Conservation (phyloP, 495 filamentous ascomycete genomes). For the Aspergillus sclerotiicarbonarius region DNA sequence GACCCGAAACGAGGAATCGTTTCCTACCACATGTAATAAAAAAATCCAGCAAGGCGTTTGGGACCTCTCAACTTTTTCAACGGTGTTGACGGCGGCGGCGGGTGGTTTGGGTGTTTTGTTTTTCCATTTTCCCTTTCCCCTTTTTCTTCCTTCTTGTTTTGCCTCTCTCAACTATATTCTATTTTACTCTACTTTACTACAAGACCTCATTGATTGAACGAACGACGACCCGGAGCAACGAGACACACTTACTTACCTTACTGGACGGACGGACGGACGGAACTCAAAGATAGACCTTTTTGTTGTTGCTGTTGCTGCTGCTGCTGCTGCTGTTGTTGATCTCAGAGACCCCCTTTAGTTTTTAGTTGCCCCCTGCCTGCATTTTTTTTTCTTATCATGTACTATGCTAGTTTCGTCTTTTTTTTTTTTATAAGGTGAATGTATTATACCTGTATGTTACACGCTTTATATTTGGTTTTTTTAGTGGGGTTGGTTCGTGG, state of each 20-base stretch:
- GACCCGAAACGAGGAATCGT: too few relatives aligned
- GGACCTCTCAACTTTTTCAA: not conserved
- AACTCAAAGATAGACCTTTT: conserved; percentile 2
- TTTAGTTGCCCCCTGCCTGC: not conserved
- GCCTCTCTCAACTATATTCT: too few relatives aligned
- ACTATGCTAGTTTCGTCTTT: not conserved
- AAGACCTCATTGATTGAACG: too few relatives aligned
- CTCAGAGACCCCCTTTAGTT: not conserved
- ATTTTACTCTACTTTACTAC: not conserved
- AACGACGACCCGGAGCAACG: not conserved
- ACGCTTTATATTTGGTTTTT: not conserved
- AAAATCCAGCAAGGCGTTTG: not conserved
- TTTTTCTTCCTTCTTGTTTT: not conserved
- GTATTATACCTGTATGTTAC: not conserved
- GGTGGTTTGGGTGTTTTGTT: not conserved
- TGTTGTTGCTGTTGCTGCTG: not conserved
- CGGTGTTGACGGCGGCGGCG: not conserved
- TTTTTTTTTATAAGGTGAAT: not conserved
- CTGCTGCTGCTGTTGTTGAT: too few relatives aligned
- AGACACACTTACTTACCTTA: not conserved
- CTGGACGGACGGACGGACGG: conserved; percentile 1
- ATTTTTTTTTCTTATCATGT: not conserved
- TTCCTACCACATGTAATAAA: conserved; percentile 1
- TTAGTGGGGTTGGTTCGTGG: not conserved
- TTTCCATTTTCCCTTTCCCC: not conserved